Evolutionary conservation across 768 basidiomycete genomes (phyloP).

Genomic region (Tephrocybe sp.): DNA sequence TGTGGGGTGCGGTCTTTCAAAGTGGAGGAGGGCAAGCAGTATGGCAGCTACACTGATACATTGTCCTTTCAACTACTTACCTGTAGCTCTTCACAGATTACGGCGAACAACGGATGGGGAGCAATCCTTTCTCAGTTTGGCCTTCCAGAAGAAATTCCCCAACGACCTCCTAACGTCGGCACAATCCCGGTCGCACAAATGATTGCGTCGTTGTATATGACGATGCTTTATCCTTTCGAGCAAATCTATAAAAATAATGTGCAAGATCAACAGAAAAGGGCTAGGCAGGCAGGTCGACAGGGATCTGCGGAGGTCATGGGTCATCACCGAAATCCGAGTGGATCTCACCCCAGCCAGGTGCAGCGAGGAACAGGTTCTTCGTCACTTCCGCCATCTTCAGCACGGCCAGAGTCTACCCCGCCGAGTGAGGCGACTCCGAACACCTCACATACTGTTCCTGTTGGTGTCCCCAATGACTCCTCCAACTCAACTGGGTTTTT

Average conservation of each 20-base stretch:
- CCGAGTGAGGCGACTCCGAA: constrained; percentile 24
- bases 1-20: constrained; percentile 64
- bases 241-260: constrained; percentile 64
- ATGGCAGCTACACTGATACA: constrained; percentile 24
- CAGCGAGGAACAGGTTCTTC: constrained; percentile 25
- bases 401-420: constrained; percentile 27
- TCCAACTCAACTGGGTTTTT: constrained; percentile 10
- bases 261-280: constrained; percentile 59
- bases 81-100: constrained; percentile 35
- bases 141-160: constrained; percentile 56
- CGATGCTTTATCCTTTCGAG: constrained; percentile 71
- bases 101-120: constrained; percentile 56
- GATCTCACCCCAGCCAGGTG: constrained; percentile 20
- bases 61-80: constrained; percentile 15
- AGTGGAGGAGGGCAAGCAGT: constrained; percentile 66
- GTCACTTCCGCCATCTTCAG: constrained; percentile 22
- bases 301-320: constrained; percentile 8
- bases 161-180: constrained; percentile 42
- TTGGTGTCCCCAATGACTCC: constrained; percentile 13
- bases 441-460: constrained; percentile 17
- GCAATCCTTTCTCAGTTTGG: constrained; percentile 55
- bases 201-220: constrained; percentile 60
- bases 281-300: constrained; percentile 38
- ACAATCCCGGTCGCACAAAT: constrained; percentile 47
- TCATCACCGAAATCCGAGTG: constrained; percentile 10